phyloP scores from a whole-genome alignment of 129 eudicot species.

The Tagetes erecta region DNA sequence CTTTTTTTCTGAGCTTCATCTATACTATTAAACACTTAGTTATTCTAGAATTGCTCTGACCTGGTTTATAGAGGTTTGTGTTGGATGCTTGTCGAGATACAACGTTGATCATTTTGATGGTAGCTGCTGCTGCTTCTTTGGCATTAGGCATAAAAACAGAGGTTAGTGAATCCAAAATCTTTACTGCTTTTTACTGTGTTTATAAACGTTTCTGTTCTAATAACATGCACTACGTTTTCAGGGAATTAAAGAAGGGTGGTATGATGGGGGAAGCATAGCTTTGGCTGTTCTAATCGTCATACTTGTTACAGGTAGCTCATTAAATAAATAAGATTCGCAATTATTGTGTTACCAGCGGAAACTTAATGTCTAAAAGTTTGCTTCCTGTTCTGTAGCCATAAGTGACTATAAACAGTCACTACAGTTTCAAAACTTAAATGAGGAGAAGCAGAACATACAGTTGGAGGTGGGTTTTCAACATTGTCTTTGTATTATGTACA shows the following conservation, averaged over 20 bases:
- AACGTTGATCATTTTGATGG: slow-evolving; percentile 87
- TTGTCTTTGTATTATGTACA: not conserved
- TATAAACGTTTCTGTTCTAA: not conserved
- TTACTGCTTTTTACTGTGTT: not conserved
- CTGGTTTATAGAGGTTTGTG: slow-evolving; percentile 56
- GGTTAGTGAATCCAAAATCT: slow-evolving; percentile 44
- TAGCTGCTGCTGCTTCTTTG: slow-evolving; percentile 94
- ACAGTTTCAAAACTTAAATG: slow-evolving; percentile 75
- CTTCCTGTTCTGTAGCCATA: slow-evolving; percentile 53
- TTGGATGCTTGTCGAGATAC: slow-evolving; percentile 92
- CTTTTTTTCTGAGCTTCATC: not conserved
- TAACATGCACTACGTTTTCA: slow-evolving; percentile 26
- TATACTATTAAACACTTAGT: not conserved
- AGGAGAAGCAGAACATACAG: slow-evolving; percentile 92
- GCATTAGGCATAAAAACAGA: slow-evolving; percentile 95
- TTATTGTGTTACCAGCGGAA: not conserved
- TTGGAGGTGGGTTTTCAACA: slow-evolving; percentile 64
- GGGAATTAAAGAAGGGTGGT: slow-evolving; percentile 98
- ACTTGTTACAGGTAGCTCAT: slow-evolving; percentile 74
- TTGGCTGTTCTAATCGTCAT: slow-evolving; percentile 88
- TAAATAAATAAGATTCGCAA: not conserved
- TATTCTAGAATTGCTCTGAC: slow-evolving; percentile 1
- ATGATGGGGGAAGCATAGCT: slow-evolving; percentile 96
- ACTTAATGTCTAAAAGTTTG: slow-evolving; percentile 3
- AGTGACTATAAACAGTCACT: slow-evolving; percentile 95